Base-by-base conservation (phyloP, 192 early-diverging fungal species). In the Cetraspora pellucida region DNA sequence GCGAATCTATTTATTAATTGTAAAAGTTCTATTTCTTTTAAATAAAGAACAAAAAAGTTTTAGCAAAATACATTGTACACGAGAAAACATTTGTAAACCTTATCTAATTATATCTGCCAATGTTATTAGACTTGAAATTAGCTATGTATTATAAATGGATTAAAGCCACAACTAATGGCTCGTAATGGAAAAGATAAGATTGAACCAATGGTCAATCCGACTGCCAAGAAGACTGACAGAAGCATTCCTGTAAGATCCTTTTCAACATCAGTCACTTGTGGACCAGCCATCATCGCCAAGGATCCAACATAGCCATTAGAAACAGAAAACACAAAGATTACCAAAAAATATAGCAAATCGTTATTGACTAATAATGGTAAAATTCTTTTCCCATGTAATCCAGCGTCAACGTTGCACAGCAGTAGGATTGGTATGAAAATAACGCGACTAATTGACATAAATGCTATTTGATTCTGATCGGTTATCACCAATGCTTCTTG, bases 161-260 rank as follows among this genome's bases (percentile, higher is more conserved):
- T 37, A 37, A n/a, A 75, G 17, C 46, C 68, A 45, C 80, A 84
- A 79, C 79, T 84, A 11, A 86, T 63, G 8, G 74, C 61, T 77
- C 85, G 77, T 6, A 88, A 73, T 3, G 80, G 78, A 79, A 90
- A 90, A 64, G 83, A 84, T 27, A 88, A 74, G 37, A 84, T 60
- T 16, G 91, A 89, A 60, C 93, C 93, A n/a, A 91, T 54, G 0
- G 91, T 89, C 74, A 94, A 79, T 6, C 93, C 93, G 23, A 86
- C 27, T 14, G 86, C 84, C 59, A 94, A 80, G 30, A 86, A 87
- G 60, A 92, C 91, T 52, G 86, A 86, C 73, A 94, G 81, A 30
- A 92, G 83, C 27, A 86, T 86, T n/a, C 93, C 91, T 9, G 87
- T 87, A 46, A 89, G 78, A 30, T 82, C 87, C 37, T 89, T 90